phyloP scores from a whole-genome alignment of 2,329 filamentous ascomycete species.

The Colletotrichum liaoningense region DNA sequence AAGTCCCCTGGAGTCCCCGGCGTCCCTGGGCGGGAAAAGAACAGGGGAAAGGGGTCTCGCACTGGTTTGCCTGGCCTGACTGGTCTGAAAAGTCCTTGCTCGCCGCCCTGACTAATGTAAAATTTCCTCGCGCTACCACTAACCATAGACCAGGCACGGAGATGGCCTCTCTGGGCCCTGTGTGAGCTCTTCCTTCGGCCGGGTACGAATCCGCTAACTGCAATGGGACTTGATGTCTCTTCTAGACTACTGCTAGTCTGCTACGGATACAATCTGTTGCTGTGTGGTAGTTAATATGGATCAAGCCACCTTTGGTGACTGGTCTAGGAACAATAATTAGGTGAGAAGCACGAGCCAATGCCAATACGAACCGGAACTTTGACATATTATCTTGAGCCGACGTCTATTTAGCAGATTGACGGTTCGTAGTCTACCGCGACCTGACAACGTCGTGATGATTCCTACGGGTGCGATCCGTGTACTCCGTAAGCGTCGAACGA shows the following conservation, averaged over 20 bases:
- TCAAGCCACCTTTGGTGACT: not conserved
- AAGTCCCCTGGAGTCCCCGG: not conserved
- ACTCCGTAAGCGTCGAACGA: too few relatives aligned
- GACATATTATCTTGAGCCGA: not conserved
- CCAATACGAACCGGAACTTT: constrained; percentile 17
- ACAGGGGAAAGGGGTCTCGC: constrained; percentile 5
- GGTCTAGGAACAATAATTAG: not conserved
- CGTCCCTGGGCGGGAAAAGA: constrained; percentile 1
- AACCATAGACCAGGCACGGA: constrained; percentile 28
- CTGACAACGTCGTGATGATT: not conserved
- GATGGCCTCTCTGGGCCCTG: constrained; percentile 15
- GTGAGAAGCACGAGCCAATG: constrained; percentile 17
- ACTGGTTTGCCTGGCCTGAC: constrained; percentile 1
- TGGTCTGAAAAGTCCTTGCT: constrained; percentile 21
- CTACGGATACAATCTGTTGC: not conserved
- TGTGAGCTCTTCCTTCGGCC: constrained; percentile 7
- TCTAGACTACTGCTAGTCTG: not conserved
- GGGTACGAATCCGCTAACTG: constrained; percentile 12
- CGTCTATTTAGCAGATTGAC: not conserved
- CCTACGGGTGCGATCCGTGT: not conserved
- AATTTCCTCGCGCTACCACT: constrained; percentile 27
- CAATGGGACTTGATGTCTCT: not conserved
- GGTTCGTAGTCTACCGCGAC: too few relatives aligned
- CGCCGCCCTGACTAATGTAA: constrained; percentile 35
- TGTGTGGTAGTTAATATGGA: not conserved